phyloP scores from a whole-genome alignment of 164 flowering plant species.

The grape (Vitis vinifera) region ASM3070453v1 NC_081808.1:6342501-6343000 shows the following conservation, averaged over 20 bases:
- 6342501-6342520: too few relatives aligned
- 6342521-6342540: too few relatives aligned
- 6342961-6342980: too few relatives aligned
- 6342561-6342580: not conserved
- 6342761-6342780: not conserved
- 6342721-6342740: not conserved
- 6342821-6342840: not conserved
- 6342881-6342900: not conserved
- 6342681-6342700: conserved; percentile 2
- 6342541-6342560: too few relatives aligned
- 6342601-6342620: not conserved
- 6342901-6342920: not conserved
- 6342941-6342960: too few relatives aligned
- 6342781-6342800: not conserved
- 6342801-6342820: not conserved
- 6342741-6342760: not conserved
- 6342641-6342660: not conserved
- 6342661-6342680: not conserved
- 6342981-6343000: too few relatives aligned
- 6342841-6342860: not conserved
- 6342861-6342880: not conserved
- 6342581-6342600: too few relatives aligned
- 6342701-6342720: not conserved
- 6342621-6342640: not conserved
- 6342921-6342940: not conserved